A percentile compares a stretch with the other conserved stretches of the same genome.
These are phyloP conservation scores for Ophiorrhiza pumila DNA, from an alignment of 257 asterid species.

Conservation along the genomic window DNA sequence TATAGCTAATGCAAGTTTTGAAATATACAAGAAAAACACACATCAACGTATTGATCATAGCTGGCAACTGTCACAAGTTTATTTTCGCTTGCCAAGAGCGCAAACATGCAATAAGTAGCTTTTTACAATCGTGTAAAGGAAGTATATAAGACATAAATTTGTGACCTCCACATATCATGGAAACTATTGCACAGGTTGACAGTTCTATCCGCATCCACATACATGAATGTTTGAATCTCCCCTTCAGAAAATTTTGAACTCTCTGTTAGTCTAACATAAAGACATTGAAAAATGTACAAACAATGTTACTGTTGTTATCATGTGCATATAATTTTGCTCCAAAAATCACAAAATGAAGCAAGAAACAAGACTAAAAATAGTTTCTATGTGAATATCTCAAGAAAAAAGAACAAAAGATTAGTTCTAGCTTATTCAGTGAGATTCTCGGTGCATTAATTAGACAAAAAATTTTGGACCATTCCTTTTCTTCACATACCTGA, in stretches of 20 bases:
- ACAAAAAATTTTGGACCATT: not conserved
- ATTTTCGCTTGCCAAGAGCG: not conserved
- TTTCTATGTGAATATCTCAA: not conserved
- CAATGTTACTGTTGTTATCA: not conserved
- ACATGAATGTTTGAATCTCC: constrained; percentile 98
- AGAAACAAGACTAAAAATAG: not conserved
- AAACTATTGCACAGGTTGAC: constrained; percentile 88
- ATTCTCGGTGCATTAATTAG: not conserved
- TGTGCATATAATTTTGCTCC: not conserved
- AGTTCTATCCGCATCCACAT: constrained; percentile 87
- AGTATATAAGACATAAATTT: constrained; percentile 1
- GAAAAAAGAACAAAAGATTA: not conserved
- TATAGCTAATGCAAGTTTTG: not conserved
- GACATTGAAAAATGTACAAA: constrained; percentile 54
- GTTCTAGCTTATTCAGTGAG: not conserved
- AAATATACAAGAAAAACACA: too few species aligned
- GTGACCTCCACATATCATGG: constrained; percentile 94
- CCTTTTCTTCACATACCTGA: not conserved
- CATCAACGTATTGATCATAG: not conserved
- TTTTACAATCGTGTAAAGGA: not conserved
- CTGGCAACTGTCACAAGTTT: not conserved
- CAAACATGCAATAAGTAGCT: not conserved
- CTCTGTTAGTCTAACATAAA: constrained; percentile 71
- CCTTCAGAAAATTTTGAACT: constrained; percentile 95
- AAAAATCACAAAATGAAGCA: not conserved